Conservation (phyloP, 139 green algal species). For the Volvox africanus region DNA sequence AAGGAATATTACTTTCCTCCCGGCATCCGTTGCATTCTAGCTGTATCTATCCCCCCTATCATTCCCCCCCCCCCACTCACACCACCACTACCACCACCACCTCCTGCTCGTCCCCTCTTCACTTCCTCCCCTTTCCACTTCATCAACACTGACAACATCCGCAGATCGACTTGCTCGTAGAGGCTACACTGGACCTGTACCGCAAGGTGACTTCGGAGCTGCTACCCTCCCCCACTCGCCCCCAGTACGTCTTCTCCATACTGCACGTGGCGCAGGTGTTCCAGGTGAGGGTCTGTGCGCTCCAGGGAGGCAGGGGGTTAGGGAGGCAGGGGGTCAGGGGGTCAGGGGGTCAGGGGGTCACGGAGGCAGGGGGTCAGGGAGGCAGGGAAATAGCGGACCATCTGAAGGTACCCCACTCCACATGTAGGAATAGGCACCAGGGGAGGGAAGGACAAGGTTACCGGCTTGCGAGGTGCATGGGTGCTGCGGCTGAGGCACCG, state of each 20-base stretch:
- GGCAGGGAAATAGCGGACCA: background rate
- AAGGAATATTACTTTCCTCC: no score
- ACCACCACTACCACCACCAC: background rate
- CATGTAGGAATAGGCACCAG: no score
- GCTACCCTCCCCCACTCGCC: conserved; percentile 65
- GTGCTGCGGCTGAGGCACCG: no score
- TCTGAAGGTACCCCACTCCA: no score
- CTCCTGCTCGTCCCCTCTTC: background rate
- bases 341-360: no score
- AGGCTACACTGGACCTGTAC: conserved; percentile 59
- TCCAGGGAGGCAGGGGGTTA: background rate
- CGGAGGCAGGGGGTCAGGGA: background rate
- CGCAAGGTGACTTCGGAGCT: conserved; percentile 55
- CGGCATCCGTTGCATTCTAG: no score
- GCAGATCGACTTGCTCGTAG: conserved; percentile 47
- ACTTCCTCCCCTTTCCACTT: background rate
- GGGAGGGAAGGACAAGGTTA: no score
- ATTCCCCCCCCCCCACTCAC: background rate
- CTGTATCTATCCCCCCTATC: background rate
- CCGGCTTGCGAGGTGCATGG: no score
- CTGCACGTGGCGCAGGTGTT: conserved; percentile 73
- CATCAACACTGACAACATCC: background rate
- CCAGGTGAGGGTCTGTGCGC: conserved; percentile 47
- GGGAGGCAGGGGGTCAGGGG: background rate
- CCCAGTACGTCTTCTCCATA: conserved; percentile 76